A percentile compares a stretch with the other conserved stretches of the same genome.
Evolutionary conservation across 2,329 filamentous ascomycete genomes (phyloP).

Genomic region (Rhynchosporium graminicola): DNA sequence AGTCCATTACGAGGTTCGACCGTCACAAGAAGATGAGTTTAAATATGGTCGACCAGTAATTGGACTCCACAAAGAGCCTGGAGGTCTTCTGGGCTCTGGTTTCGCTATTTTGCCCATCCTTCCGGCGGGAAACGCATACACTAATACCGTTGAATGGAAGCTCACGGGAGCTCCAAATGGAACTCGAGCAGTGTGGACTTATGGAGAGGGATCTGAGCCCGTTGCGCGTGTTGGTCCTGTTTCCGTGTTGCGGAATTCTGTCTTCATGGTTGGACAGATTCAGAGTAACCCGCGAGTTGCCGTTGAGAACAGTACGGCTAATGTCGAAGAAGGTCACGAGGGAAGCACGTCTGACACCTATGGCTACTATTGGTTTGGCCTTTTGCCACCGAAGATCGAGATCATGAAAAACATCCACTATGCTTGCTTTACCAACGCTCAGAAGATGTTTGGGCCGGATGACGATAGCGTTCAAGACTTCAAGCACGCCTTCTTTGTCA

Average conservation of each 20-base stretch:
- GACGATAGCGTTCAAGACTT: neutral
- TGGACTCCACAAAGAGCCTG: constrained; percentile 21
- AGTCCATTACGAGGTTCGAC: neutral
- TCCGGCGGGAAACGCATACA: constrained; percentile 14
- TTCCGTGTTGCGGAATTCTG: constrained; percentile 30
- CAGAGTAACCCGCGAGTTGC: constrained; percentile 24
- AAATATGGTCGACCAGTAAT: neutral
- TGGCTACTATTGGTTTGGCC: constrained; percentile 37
- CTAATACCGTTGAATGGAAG: constrained; percentile 30
- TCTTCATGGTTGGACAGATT: constrained; percentile 34
- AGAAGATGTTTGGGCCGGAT: constrained; percentile 27
- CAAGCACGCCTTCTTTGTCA: constrained; percentile 2
- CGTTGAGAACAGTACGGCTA: neutral
- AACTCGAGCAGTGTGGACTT: constrained; percentile 34
- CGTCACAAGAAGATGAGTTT: constrained; percentile 4
- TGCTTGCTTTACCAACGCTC: constrained; percentile 29
- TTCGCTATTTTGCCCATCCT: constrained; percentile 23
- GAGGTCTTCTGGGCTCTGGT: constrained; percentile 28
- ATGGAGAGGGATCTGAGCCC: constrained; percentile 32
- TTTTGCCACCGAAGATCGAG: constrained; percentile 32
- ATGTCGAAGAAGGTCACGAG: neutral
- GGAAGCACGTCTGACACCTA: constrained; percentile 22
- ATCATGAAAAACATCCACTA: constrained; percentile 30
- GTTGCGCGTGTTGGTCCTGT: constrained; percentile 24
- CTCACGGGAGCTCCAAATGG: constrained; percentile 25